Percentiles rank a stretch among this genome's conserved stretches.
phyloP scores from a whole-genome alignment of 306 rosid species.

The Cercis canadensis region DNA sequence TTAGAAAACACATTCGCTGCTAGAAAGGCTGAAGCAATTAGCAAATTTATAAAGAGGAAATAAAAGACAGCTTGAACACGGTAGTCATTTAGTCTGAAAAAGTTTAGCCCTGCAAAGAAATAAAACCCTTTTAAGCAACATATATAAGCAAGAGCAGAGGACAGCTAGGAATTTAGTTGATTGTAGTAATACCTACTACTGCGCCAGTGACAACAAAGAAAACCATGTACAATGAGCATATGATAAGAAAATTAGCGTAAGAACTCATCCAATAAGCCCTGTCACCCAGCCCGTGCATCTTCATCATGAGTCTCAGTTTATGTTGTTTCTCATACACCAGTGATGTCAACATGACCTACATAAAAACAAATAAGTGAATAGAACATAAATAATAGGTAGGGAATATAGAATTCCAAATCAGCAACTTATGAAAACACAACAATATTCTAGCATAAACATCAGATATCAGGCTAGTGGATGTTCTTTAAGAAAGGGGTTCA shows the following conservation, averaged over 20 bases:
- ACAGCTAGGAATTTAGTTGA: too few species aligned
- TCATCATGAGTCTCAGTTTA: constrained; percentile 94
- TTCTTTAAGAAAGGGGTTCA: too few species aligned
- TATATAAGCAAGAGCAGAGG: too few species aligned
- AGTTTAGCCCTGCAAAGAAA: constrained; percentile 71
- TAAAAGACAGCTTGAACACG: constrained; percentile 79
- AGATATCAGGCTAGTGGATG: constrained; percentile 20
- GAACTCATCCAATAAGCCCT: constrained; percentile 90
- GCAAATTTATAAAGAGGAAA: constrained; percentile 85
- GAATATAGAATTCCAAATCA: too few species aligned
- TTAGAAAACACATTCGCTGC: constrained; percentile 69
- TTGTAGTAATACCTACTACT: constrained; percentile 73
- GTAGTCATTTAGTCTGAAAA: constrained; percentile 84
- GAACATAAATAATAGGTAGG: background rate
- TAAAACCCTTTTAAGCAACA: too few species aligned
- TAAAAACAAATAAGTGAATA: constrained; percentile 19
- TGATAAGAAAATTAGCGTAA: constrained; percentile 68
- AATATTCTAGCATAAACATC: background rate
- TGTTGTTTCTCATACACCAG: constrained; percentile 87
- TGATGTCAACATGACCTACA: constrained; percentile 69
- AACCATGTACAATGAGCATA: constrained; percentile 71
- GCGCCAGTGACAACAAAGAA: constrained; percentile 83
- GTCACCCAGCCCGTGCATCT: constrained; percentile 97
- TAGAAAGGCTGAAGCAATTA: constrained; percentile 76
- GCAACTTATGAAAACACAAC: too few species aligned